Evolutionary conservation across 2,329 filamentous ascomycete species (phyloP).

Genomic region (Fonsecaea pedrosoi): DNA sequence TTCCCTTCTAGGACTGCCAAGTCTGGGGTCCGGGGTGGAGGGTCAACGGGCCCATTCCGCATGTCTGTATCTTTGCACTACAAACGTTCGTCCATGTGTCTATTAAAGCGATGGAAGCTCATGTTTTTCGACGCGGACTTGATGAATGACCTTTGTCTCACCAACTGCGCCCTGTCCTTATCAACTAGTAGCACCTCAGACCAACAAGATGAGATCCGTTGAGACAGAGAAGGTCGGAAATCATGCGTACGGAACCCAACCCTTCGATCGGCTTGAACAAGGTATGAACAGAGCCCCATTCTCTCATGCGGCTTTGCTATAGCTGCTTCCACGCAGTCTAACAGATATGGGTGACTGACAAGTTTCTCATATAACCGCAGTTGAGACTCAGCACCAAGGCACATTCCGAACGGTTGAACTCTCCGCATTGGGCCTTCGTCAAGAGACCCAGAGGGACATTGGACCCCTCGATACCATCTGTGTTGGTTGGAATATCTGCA

Average conservation of each 20-base stretch:
- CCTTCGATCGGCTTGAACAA: not conserved
- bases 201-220: not conserved
- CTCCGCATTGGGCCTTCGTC: conserved; percentile 18
- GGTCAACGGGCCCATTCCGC: not conserved
- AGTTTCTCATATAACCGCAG: not conserved
- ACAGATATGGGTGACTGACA: not conserved
- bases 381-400: conserved; percentile 16
- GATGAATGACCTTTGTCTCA: not conserved
- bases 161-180: not conserved
- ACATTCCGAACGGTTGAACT: conserved; percentile 24
- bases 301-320: not conserved
- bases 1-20: conserved; percentile 11
- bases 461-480: conserved; percentile 37
- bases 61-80: not conserved
- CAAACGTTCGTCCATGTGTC: not conserved
- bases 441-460: conserved; percentile 29
- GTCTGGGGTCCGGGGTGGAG: not conserved
- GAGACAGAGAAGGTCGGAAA: not conserved
- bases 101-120: not conserved
- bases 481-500: conserved; percentile 41
- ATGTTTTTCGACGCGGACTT: not conserved
- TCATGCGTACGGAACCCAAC: not conserved
- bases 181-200: not conserved
- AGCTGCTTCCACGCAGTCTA: not conserved
- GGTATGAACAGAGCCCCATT: not conserved